Evolutionary conservation across 805 yeast species (phyloP).

Genomic region (Ogataea pini): DNA sequence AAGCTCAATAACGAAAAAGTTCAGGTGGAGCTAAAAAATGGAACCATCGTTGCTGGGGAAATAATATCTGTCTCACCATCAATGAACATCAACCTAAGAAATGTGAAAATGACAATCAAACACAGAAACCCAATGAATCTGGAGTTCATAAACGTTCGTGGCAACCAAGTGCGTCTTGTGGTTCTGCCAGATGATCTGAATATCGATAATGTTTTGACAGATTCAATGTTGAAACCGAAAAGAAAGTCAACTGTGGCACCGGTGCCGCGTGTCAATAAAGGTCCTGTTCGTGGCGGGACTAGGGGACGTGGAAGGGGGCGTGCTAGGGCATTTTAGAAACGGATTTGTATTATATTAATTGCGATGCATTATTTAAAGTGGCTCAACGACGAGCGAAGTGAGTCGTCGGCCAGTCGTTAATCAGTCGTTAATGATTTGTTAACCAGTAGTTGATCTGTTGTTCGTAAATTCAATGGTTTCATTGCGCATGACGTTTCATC

Average conservation of each 20-base stretch:
- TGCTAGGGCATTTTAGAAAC: constrained; percentile 36
- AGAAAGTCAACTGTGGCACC: constrained; percentile 50
- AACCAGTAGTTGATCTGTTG: too few species aligned
- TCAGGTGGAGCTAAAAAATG: constrained; percentile 89
- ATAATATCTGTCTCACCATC: constrained; percentile 82
- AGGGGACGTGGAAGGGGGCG: constrained; percentile 34
- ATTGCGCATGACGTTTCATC: too few species aligned
- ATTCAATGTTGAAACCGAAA: constrained; percentile 43
- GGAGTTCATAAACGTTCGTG: constrained; percentile 83
- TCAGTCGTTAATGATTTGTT: too few species aligned
- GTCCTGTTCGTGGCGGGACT: constrained; percentile 30
- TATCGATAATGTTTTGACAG: constrained; percentile 61
- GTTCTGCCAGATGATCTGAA: constrained; percentile 85
- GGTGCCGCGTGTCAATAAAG: constrained; percentile 20
- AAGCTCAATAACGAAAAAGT: constrained; percentile 84
- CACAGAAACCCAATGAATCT: constrained; percentile 68
- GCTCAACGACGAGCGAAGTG: neutral
- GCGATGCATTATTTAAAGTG: neutral
- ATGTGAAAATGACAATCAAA: constrained; percentile 74
- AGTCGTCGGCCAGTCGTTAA: too few species aligned
- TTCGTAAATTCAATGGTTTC: too few species aligned
- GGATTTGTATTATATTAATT: neutral
- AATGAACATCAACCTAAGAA: constrained; percentile 83
- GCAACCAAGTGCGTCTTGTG: constrained; percentile 83
- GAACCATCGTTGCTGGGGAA: constrained; percentile 83